Conservation (phyloP, 2,329 filamentous ascomycete genomes). For the Phoma herbarum region DNA sequence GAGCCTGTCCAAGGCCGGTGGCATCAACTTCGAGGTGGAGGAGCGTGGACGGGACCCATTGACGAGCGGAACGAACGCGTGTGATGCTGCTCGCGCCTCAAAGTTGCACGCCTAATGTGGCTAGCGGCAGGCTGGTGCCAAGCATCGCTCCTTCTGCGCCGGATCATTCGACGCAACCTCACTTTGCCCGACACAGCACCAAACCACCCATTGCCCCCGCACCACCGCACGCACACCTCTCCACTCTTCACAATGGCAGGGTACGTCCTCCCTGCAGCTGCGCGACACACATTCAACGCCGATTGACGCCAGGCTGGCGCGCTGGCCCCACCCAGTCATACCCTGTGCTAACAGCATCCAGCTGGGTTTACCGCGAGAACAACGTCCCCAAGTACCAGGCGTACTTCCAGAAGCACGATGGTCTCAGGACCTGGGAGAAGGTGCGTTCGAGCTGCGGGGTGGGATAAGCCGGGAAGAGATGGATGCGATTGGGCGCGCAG, state of each 20-base stretch:
- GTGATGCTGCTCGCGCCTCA: constrained; percentile 1
- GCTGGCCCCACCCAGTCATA: constrained; percentile 22
- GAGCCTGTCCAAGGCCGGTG: constrained; percentile 56
- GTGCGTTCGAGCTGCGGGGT: constrained; percentile 60
- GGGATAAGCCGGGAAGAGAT: constrained; percentile 22
- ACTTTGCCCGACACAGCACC: constrained; percentile 38
- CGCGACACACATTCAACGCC: constrained; percentile 1
- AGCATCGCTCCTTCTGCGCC: constrained; percentile 17
- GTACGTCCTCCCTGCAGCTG: constrained; percentile 47
- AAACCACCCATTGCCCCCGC: constrained; percentile 47
- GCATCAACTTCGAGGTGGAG: constrained; percentile 50
- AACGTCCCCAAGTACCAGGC: constrained; percentile 78
- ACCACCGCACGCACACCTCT: constrained; percentile 38
- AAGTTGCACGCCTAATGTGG: constrained; percentile 27
- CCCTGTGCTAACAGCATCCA: constrained; percentile 44
- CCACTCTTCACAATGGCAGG: constrained; percentile 55
- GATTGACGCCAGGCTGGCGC: constrained; percentile 21
- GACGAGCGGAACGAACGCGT: constrained; percentile 21
- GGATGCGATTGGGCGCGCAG: constrained; percentile 10
- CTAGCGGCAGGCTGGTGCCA: constrained; percentile 20
- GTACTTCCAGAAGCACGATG: constrained; percentile 77
- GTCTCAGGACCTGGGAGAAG: constrained; percentile 78
- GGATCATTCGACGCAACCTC: constrained; percentile 45
- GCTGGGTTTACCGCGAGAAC: constrained; percentile 74
- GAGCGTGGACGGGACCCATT: constrained; percentile 32